Evolutionary conservation across 495 filamentous ascomycete genomes (phyloP), one percentile per base, ranked within the genome.

Genomic region (Aspergillus leporis): DNA sequence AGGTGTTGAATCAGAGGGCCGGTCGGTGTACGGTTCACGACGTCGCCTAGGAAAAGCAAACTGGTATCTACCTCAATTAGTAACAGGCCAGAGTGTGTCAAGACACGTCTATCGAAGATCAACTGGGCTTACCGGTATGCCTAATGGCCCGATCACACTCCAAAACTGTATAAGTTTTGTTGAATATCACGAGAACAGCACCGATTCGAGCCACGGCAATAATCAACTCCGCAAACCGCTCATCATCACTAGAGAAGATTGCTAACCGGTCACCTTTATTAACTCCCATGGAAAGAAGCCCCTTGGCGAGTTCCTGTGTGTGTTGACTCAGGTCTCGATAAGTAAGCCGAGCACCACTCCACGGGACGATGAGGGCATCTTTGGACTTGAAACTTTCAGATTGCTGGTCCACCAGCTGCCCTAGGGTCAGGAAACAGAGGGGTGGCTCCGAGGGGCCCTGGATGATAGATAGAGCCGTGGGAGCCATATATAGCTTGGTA

Each of bases 201-300:
- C 83, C 82, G 47, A 86, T 78, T 28, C 78, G 68, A 9, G 77
- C 70, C 38, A 77, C 78, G 2, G 82, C 82, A 46, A 86, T 83
- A 64, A 84, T 81, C 18, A 85, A 68, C 0, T 80, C 70, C 14
- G 75, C 80, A 59, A 83, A 86, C 67, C 78, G 74, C 61, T 80
- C 78, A 63, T 80, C 83, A 61, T 86, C 84, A 0, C 82, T 81
- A 3, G 79, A 78, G 74, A 85, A 81, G 53, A 86, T 32, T 8
- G 22, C 56, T 19, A 59, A 19, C 23, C 45, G 41, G 32, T 59
- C 56, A 3, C 56, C 48, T 13, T 18, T 25, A 9, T 8, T 22
- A 16, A 59, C 18, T 3, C 56, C 56, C 10, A 43, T 19, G 14
- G 48, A 49, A 16, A 59, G 14, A 32, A 59, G 43, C 3, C 43